phyloP scores from a whole-genome alignment of 208 protist species.

The Vickermania ingenoplastis region DNA sequence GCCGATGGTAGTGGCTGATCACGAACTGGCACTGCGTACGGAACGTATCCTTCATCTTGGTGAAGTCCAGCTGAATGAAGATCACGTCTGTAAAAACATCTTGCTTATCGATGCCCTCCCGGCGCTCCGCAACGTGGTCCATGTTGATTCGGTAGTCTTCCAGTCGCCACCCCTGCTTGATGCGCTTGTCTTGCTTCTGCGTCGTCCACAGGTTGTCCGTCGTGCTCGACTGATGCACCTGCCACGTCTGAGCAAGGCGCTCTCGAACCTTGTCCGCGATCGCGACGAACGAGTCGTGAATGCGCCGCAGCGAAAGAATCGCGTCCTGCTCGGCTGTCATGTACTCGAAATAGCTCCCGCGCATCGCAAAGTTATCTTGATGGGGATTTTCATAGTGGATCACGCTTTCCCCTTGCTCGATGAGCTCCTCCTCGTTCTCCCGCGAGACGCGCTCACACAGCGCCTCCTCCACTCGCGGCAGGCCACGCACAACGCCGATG shows the following conservation, averaged over 20 bases:
- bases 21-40: constrained; percentile 92
- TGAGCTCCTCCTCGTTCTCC: constrained; percentile 48
- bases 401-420: constrained; percentile 25
- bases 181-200: constrained; percentile 87
- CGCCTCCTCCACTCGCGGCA: constrained; percentile 86
- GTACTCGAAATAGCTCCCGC: constrained; percentile 91
- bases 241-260: constrained; percentile 92
- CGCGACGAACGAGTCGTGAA: constrained; percentile 87
- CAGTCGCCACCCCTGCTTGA: constrained; percentile 88
- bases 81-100: constrained; percentile 91
- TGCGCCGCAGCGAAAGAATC: constrained; percentile 80
- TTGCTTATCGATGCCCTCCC: constrained; percentile 93
- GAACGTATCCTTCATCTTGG: constrained; percentile 94
- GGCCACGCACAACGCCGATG: constrained; percentile 80
- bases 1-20: constrained; percentile 91
- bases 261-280: constrained; percentile 90
- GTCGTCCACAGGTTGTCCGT: constrained; percentile 93
- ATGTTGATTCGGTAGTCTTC: constrained; percentile 94
- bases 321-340: constrained; percentile 93
- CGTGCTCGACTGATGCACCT: constrained; percentile 92
- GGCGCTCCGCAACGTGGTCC: constrained; percentile 89
- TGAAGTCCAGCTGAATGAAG: constrained; percentile 95
- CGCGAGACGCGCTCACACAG: constrained; percentile 33
- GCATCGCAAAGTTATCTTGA: constrained; percentile 38
- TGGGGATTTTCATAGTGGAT: constrained; percentile 55